Percentiles rank a stretch among this genome's conserved stretches.
Conservation (phyloP, 345 rosid species). For the Gossypium anomalum region DNA sequence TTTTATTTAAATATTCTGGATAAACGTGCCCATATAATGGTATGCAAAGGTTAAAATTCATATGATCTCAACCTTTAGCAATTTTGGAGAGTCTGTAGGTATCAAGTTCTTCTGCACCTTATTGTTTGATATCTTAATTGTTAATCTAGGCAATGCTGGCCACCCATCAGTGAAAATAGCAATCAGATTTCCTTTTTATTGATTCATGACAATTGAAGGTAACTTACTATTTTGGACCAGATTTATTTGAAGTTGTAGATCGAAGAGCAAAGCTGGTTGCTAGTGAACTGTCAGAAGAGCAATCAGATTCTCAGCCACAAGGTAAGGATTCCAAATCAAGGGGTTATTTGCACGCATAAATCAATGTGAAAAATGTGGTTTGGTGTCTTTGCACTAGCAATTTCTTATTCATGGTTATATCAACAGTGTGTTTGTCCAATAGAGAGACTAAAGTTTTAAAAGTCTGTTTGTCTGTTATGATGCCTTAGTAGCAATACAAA, state of each 20-base stretch:
- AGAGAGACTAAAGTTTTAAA: not conserved
- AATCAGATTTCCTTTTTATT: not conserved
- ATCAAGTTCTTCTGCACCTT: not conserved
- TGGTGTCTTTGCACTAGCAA: not conserved
- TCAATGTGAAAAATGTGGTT: not conserved
- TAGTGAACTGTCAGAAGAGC: slow-evolving; percentile 77
- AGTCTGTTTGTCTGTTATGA: not conserved
- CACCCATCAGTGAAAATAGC: not conserved
- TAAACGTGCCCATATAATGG: not conserved
- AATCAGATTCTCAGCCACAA: slow-evolving; percentile 46
- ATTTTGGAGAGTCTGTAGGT: not conserved
- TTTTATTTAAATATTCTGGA: slow-evolving; percentile 4
- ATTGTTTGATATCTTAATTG: not conserved
- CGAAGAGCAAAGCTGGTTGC: slow-evolving; percentile 95
- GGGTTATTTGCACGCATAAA: not conserved
- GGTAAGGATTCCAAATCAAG: slow-evolving; percentile 36
- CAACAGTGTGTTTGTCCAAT: not conserved
- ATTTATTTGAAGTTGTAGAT: slow-evolving; percentile 94
- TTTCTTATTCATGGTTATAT: slow-evolving; percentile 10
- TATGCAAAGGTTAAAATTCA: not conserved
- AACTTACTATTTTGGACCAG: slow-evolving; percentile 32
- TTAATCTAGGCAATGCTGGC: not conserved
- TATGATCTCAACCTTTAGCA: not conserved
- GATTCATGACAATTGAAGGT: slow-evolving; percentile 5
- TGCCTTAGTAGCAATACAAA: not conserved